A percentile compares a stretch with the other conserved stretches of the same genome.
phyloP scores from a whole-genome alignment of 2,329 filamentous ascomycete species.

The Trichoderma sp. region DNA sequence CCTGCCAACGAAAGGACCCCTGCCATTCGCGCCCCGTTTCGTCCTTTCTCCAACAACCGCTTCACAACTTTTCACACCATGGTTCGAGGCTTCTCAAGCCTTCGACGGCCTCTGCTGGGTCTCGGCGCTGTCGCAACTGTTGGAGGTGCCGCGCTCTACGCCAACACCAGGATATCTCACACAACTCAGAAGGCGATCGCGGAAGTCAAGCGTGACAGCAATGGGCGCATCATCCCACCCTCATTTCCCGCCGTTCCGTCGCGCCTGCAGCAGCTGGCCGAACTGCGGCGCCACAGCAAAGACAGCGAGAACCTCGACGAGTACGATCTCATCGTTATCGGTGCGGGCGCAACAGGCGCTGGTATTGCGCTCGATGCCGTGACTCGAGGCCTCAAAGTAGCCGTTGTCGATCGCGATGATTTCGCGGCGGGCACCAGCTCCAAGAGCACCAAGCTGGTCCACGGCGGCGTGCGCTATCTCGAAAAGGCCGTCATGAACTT shows the following conservation, averaged over 20 bases:
- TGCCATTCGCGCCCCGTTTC: not conserved
- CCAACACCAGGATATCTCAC: conserved; percentile 37
- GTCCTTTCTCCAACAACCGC: not conserved
- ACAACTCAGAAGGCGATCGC: conserved; percentile 41
- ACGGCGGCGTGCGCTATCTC: conserved; percentile 81
- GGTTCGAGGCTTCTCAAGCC: conserved; percentile 41
- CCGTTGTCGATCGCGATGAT: conserved; percentile 79
- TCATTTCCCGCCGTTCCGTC: conserved; percentile 42
- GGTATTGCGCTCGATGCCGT: conserved; percentile 81
- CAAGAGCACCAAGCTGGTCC: conserved; percentile 85
- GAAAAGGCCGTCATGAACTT: conserved; percentile 86
- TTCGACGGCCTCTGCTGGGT: conserved; percentile 42
- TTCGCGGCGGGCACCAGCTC: conserved; percentile 81
- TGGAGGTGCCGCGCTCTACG: conserved; percentile 40
- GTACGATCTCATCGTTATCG: conserved; percentile 79
- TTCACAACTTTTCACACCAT: conserved; percentile 33
- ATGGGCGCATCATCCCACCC: conserved; percentile 45
- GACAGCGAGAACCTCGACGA: conserved; percentile 50
- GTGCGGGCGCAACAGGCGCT: conserved; percentile 76
- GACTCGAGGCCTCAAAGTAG: conserved; percentile 77
- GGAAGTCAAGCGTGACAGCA: conserved; percentile 42
- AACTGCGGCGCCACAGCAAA: conserved; percentile 42
- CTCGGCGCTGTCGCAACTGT: conserved; percentile 38
- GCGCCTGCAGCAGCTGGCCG: conserved; percentile 46
- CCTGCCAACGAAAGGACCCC: not conserved